Evolutionary conservation across 176 grass and related monocot species (phyloP), one percentile per base, ranked within the genome.

Genomic region (Thalia dealbata): DNA sequence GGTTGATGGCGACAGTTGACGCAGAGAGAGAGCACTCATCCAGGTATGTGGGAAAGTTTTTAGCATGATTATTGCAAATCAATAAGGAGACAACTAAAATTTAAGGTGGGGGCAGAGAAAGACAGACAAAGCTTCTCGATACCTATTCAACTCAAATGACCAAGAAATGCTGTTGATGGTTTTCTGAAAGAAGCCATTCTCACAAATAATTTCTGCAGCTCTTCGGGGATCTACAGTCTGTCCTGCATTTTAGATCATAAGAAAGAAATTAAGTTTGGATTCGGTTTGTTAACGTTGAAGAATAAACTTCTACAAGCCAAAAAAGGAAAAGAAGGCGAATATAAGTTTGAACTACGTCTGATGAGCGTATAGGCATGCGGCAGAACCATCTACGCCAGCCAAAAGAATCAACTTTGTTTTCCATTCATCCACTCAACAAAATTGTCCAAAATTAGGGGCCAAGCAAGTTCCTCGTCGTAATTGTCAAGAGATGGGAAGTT

Each of bases 381-480:
- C 19, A 43, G 32, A 14, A 21, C 48, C 45, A 72, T 30, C 46
- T 19, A 32, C 50, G 19, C 70, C 70, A 54, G 15, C 45, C 19
- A 25, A 32, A 32, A 52, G 0, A 16, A 19, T 72, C 82, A 96
- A 42, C 80, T 83, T 91, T 83, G 70, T 72, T 75, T 91, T 89
- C 78, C 90, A 60, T 80, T 72, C 18, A 99, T 67, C 95, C 95
- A 99, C 68, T 99, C 95, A 60, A 95, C 95, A 87, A 99, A 99
- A 82, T 95, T 99, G 82, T 99, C 95, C 77, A 99, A 86, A 83
- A 99, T 91, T 74, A 99, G 72, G 38, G 95, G 95, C 95, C 95
- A 99, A 70, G 90, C 95, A 52, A 89, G 88, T 50, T 99, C 86
- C 54, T 82, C 68, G 73, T 99, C 90, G 12, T 95, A 99, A 78